Conservation (phyloP, 495 filamentous ascomycete species). For the Aspergillus coremiiformis region DNA sequence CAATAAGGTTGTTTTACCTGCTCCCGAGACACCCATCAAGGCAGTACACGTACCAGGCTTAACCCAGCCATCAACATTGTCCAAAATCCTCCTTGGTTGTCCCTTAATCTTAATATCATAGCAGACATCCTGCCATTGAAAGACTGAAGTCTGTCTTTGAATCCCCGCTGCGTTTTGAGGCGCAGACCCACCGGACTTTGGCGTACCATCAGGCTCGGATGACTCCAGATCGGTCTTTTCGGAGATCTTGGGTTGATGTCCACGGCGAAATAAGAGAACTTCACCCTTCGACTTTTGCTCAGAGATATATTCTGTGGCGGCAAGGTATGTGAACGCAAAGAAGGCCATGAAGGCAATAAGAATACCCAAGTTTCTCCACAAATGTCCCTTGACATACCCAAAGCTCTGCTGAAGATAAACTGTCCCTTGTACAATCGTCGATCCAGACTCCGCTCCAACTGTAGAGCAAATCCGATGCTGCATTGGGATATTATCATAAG, state of each 20-base stretch:
- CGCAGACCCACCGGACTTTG: background rate
- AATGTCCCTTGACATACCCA: slow-evolving; percentile 40
- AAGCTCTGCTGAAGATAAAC: slow-evolving; percentile 42
- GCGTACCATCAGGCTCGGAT: background rate
- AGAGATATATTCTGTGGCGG: slow-evolving; percentile 27
- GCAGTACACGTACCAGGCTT: slow-evolving; percentile 59
- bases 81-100: slow-evolving; percentile 44
- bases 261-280: slow-evolving; percentile 33
- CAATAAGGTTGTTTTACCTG: slow-evolving; percentile 55
- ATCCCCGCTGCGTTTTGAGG: slow-evolving; percentile 13
- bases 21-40: slow-evolving; percentile 52
- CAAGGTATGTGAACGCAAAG: slow-evolving; percentile 38
- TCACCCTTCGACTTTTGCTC: slow-evolving; percentile 32
- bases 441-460: slow-evolving; percentile 41
- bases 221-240: background rate
- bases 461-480: slow-evolving; percentile 35
- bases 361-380: slow-evolving; percentile 57
- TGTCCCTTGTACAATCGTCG: slow-evolving; percentile 33
- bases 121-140: slow-evolving; percentile 64
- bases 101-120: slow-evolving; percentile 54
- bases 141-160: slow-evolving; percentile 43
- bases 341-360: slow-evolving; percentile 40
- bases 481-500: slow-evolving; percentile 12
- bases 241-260: slow-evolving; percentile 4
- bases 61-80: slow-evolving; percentile 56